Evolutionary conservation across 345 rosid species (phyloP).

Genomic region (Ceriops tagal): DNA sequence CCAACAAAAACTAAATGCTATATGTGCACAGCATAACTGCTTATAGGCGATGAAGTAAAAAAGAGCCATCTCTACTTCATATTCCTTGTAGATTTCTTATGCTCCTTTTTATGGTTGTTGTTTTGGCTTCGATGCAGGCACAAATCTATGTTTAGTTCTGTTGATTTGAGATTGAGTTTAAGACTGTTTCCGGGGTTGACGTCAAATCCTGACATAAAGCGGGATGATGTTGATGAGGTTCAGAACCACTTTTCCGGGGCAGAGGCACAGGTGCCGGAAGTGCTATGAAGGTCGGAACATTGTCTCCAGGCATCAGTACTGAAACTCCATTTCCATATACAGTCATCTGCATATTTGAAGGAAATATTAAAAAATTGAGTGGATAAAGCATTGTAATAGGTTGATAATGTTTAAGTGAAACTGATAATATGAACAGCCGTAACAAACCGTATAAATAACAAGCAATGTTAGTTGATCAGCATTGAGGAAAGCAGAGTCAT

Average conservation of each 20-base stretch:
- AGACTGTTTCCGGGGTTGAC: background rate
- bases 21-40: slow-evolving; percentile 15
- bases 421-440: background rate
- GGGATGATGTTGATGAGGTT: slow-evolving; percentile 23
- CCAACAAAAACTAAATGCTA: slow-evolving; percentile 17
- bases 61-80: slow-evolving; percentile 8
- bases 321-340: slow-evolving; percentile 74
- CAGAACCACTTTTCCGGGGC: slow-evolving; percentile 27
- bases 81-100: too few species aligned
- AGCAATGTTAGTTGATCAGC: too few species aligned
- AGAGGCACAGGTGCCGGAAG: slow-evolving; percentile 66
- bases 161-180: slow-evolving; percentile 10
- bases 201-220: slow-evolving; percentile 2
- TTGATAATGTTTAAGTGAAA: background rate
- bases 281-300: slow-evolving; percentile 74
- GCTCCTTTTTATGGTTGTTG: too few species aligned
- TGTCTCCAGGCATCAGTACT: slow-evolving; percentile 93
- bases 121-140: background rate
- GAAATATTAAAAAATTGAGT: background rate
- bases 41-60: slow-evolving; percentile 13
- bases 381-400: background rate
- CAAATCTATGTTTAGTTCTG: slow-evolving; percentile 8
- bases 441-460: background rate
- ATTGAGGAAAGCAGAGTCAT: background rate
- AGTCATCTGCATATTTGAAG: slow-evolving; percentile 56